Evolutionary conservation across 176 grass and related monocot species (phyloP), one percentile per base, ranked within the genome.

Genomic region (Saccharum officinarum): DNA sequence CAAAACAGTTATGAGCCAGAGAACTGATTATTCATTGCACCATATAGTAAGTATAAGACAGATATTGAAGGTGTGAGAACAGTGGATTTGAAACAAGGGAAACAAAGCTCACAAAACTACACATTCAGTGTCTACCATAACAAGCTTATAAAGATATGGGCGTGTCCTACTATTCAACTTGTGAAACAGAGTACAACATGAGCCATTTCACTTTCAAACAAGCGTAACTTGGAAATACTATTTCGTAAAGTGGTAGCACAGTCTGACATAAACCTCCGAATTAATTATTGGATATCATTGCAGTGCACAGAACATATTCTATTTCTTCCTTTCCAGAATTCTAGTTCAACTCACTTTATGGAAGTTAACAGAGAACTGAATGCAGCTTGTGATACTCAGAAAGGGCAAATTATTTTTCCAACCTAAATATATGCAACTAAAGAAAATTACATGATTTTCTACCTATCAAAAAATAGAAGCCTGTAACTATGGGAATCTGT

Each of bases 391-490:
- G 17, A 63, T 49, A 57, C 12, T 36, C 47, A 76, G 14, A 39
- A 11, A 8, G 10, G 16, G 16, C 3, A 57, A 14, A 44, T 73
- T 49, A 4, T 38, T 72, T 70, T 75, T 20, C 28, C 11, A 69
- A 69, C 13, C 18, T 23, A 54, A 47, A 81, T 8, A 81, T 6
- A 68, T 25, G 11, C 30, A 37, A 52, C 23, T 52, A 68, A 33
- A 50, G 10, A 33, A 59, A 65, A 76, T 45, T 20, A 42, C 10
- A 80, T 0, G 4, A 75, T 15, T 74, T 65, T 54, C 17, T 69
- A 82, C n/a, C 17, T 17, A 67, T 20, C 22, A 67, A 16, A 85
- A 62, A 82, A 62, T 11, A 75, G 62, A 69, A 69, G 47, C 74
- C 16, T 36, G 38, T 45, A 41, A 46, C 28, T 64, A 64, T n/a